These are phyloP conservation scores for Quercus engelmannii DNA, from an alignment of 306 rosid genomes.

Conservation along the genomic window DNA sequence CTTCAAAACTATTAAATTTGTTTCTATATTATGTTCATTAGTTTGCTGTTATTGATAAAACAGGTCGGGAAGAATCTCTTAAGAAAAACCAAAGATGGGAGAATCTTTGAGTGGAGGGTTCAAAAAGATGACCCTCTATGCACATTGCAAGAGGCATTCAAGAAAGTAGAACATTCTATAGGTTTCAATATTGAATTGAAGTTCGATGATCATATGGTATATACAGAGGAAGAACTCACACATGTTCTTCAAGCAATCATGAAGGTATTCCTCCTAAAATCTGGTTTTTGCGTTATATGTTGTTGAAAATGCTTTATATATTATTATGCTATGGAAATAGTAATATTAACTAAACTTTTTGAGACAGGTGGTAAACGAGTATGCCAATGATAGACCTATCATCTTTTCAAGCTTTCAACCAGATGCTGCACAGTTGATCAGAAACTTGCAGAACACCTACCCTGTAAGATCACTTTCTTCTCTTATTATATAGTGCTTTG, in stretches of 20 bases:
- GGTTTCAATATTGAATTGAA: conserved; percentile 88
- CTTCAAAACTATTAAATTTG: not conserved
- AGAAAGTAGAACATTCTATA: conserved; percentile 40
- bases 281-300: not conserved
- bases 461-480: conserved; percentile 47
- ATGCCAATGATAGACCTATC: conserved; percentile 59
- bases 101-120: conserved; percentile 52
- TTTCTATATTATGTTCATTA: not conserved
- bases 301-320: not conserved
- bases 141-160: conserved; percentile 68
- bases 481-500: not conserved
- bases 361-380: conserved; percentile 51
- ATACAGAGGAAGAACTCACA: conserved; percentile 41
- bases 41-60: not conserved
- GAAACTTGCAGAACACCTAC: conserved; percentile 54
- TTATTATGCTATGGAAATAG: not conserved
- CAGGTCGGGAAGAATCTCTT: conserved; percentile 49
- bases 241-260: conserved; percentile 50
- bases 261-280: conserved; percentile 27
- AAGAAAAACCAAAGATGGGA: conserved; percentile 59
- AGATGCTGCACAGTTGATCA: conserved; percentile 59
- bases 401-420: conserved; percentile 77
- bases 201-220: conserved; percentile 60
- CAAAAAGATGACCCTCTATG: conserved; percentile 67
- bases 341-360: not conserved